Conservation (phyloP, 2,329 filamentous ascomycete genomes). For the Fusarium armeniacum region DNA sequence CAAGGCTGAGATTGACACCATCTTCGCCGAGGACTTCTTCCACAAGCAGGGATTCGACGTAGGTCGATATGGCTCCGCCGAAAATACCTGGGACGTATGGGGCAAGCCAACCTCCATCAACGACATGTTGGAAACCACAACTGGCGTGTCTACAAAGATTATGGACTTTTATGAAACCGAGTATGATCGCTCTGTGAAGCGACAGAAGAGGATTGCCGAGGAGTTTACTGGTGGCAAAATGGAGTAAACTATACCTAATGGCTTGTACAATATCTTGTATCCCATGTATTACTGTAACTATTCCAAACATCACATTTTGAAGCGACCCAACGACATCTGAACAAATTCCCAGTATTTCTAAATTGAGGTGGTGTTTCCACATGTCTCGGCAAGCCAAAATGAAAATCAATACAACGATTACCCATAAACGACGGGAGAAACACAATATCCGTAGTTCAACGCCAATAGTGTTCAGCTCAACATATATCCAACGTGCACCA, state of each 20-base stretch:
- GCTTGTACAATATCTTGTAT: slow-evolving; percentile 49
- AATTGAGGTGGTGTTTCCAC: slow-evolving; percentile 17
- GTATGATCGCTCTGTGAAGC: slow-evolving; percentile 61
- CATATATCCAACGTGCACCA: slow-evolving; percentile 17
- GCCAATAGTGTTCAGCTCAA: slow-evolving; percentile 25
- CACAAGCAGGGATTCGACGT: slow-evolving; percentile 53
- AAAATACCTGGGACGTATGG: slow-evolving; percentile 67
- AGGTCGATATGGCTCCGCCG: slow-evolving; percentile 54
- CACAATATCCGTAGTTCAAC: slow-evolving; percentile 24
- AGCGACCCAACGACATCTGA: slow-evolving; percentile 5
- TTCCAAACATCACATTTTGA: slow-evolving; percentile 35
- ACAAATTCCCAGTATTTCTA: neutral
- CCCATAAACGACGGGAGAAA: neutral
- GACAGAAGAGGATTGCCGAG: slow-evolving; percentile 70
- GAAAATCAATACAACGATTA: slow-evolving; percentile 18
- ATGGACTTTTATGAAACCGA: slow-evolving; percentile 57
- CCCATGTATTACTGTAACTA: slow-evolving; percentile 46
- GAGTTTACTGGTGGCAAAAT: slow-evolving; percentile 72
- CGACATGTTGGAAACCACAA: slow-evolving; percentile 59
- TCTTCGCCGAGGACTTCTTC: slow-evolving; percentile 78
- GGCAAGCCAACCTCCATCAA: slow-evolving; percentile 62
- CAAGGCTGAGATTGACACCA: slow-evolving; percentile 76
- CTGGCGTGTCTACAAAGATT: slow-evolving; percentile 54
- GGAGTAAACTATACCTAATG: slow-evolving; percentile 52
- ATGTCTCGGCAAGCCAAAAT: slow-evolving; percentile 3